phyloP scores from a whole-genome alignment of 208 protist genomes.

The Leishmania tropica region DNA sequence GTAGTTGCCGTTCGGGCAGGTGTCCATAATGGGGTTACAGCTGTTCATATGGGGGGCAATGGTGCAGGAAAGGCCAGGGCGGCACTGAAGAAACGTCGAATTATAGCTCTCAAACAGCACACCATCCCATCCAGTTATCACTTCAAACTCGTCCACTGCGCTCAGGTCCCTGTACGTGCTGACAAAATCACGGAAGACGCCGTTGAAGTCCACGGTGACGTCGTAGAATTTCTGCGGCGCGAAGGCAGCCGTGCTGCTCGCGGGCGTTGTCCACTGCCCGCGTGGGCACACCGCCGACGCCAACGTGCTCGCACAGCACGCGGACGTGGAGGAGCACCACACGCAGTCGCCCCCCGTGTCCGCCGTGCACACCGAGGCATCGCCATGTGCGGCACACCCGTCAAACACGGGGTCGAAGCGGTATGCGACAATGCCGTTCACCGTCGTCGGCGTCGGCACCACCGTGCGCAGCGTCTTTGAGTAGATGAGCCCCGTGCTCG shows the following conservation, averaged over 20 bases:
- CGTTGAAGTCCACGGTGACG: conserved; percentile 6
- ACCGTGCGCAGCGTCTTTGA: conserved; percentile 21
- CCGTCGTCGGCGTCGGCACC: conserved; percentile 21
- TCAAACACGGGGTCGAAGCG: conserved; percentile 26
- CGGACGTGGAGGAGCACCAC: conserved; percentile 25
- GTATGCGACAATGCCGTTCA: conserved; percentile 26
- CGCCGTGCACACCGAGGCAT: conserved; percentile 6
- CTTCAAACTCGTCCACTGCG: neutral
- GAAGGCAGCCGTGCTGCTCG: neutral
- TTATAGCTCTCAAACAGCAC: neutral
- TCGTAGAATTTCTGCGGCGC: conserved; percentile 20
- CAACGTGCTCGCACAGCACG: conserved; percentile 6
- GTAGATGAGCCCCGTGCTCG: conserved; percentile 23
- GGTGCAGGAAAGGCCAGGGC: conserved; percentile 1
- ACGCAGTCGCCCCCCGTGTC: conserved; percentile 11
- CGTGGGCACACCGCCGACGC: conserved; percentile 25
- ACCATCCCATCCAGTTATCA: too few relatives aligned
- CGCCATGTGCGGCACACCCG: conserved; percentile 4
- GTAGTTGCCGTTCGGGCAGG: conserved; percentile 39
- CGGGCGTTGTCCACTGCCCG: conserved; percentile 14
- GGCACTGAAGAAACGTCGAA: neutral
- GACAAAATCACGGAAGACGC: neutral
- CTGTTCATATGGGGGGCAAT: too few relatives aligned
- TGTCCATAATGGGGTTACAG: conserved; percentile 12
- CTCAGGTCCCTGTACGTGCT: neutral